phyloP scores from a whole-genome alignment of 163 green algal genomes.

The Chlamydomonas reinhardtii region DNA sequence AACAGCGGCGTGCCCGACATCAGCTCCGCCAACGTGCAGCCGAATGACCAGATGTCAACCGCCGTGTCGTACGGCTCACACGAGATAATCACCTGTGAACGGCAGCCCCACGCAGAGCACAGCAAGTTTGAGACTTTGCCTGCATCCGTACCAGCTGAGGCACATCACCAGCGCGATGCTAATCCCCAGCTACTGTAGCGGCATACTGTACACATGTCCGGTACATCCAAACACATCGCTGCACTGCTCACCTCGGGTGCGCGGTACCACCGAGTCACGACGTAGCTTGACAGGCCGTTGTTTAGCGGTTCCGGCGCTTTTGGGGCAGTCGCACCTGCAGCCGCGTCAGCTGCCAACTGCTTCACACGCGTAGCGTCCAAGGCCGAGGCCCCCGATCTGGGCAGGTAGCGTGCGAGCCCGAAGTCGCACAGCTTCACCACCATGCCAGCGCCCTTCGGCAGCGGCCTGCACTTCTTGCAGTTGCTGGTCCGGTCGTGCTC shows the following conservation, averaged over 20 bases:
- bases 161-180: too few relatives aligned
- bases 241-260: slow-evolving; percentile 6
- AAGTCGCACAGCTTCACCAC: slow-evolving; percentile 32
- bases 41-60: background rate
- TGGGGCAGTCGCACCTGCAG: background rate
- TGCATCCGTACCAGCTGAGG: too few relatives aligned
- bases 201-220: too few relatives aligned
- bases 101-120: too few relatives aligned
- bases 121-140: too few relatives aligned
- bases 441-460: background rate
- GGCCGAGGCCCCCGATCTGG: too few relatives aligned
- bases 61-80: background rate
- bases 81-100: background rate
- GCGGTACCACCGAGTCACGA: slow-evolving; percentile 22
- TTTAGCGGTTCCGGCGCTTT: too few relatives aligned
- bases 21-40: background rate
- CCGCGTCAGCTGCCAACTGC: background rate
- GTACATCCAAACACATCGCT: too few relatives aligned
- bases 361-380: background rate
- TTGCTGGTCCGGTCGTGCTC: background rate
- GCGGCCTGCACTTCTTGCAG: too few relatives aligned
- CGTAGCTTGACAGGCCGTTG: background rate
- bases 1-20: background rate
- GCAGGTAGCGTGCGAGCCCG: background rate
- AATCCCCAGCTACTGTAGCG: too few relatives aligned